A percentile compares a stretch with the other conserved stretches of the same genome.
Conservation (phyloP, 2,329 filamentous ascomycete genomes). For the Arthrobotrys pseudoclavata region DNA sequence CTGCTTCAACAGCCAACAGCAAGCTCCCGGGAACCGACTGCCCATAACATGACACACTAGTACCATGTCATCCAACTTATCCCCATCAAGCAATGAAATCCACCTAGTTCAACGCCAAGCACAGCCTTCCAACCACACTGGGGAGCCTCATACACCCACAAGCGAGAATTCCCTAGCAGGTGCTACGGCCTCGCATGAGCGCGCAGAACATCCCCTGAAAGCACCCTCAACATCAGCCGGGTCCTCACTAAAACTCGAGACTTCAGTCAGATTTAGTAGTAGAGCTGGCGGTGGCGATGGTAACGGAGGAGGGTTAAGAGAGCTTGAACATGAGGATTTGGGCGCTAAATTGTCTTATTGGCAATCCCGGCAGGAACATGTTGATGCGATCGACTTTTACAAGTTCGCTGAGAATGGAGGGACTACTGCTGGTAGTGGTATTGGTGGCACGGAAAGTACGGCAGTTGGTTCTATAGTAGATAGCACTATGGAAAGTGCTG, state of each 20-base stretch:
- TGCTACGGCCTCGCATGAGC: conserved; percentile 25
- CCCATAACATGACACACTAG: conserved; percentile 9
- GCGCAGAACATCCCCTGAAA: conserved; percentile 37
- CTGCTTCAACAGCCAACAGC: not conserved
- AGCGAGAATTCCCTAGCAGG: conserved; percentile 37
- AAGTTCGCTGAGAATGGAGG: conserved; percentile 20
- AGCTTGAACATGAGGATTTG: conserved; percentile 35
- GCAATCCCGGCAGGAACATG: conserved; percentile 50
- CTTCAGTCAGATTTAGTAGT: conserved; percentile 41
- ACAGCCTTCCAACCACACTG: conserved; percentile 19
- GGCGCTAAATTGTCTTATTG: conserved; percentile 24
- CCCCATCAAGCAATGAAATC: conserved; percentile 16
- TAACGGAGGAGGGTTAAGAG: not conserved
- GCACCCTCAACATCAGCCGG: conserved; percentile 5
- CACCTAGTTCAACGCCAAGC: conserved; percentile 17
- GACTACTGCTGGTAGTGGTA: not conserved
- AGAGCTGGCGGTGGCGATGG: not conserved
- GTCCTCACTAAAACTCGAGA: conserved; percentile 38
- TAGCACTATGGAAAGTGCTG: conserved; percentile 8
- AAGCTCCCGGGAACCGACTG: not conserved
- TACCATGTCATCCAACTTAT: conserved; percentile 21
- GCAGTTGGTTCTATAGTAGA: conserved; percentile 8
- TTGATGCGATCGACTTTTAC: conserved; percentile 46
- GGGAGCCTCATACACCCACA: conserved; percentile 9
- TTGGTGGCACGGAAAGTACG: conserved; percentile 26